Conservation (phyloP, 805 yeast species). For the Phaffomyces antillensis region DNA sequence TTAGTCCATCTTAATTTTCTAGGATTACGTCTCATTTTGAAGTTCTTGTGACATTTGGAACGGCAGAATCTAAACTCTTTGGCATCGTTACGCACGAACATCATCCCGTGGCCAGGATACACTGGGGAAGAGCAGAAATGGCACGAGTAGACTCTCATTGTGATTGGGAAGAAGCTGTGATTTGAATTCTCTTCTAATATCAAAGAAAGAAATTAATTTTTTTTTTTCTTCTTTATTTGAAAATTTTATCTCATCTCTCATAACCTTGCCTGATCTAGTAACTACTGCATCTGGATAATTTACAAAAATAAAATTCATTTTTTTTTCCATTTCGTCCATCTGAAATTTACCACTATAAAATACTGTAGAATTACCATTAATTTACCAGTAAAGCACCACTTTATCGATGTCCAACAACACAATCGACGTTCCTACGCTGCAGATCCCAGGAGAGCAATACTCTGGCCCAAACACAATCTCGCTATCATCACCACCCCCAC, state of each 20-base stretch:
- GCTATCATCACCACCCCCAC: slow-evolving; percentile 6
- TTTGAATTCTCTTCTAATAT: no score
- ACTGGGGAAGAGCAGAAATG: slow-evolving; percentile 98
- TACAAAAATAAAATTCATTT: neutral
- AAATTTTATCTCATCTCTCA: neutral
- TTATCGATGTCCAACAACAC: slow-evolving; percentile 9
- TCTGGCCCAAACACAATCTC: slow-evolving; percentile 22
- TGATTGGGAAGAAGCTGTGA: no score
- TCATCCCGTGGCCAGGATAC: slow-evolving; percentile 90
- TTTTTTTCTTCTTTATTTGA: neutral
- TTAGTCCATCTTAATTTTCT: slow-evolving; percentile 98
- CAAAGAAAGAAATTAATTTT: neutral
- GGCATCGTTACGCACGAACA: slow-evolving; percentile 97
- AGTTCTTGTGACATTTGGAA: slow-evolving; percentile 94
- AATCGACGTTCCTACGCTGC: slow-evolving; percentile 49
- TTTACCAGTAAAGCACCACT: no score
- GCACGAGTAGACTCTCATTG: slow-evolving; percentile 87
- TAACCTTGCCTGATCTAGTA: neutral
- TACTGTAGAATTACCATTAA: no score
- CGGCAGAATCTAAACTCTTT: slow-evolving; percentile 96
- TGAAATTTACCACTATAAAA: no score
- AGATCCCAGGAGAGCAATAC: slow-evolving; percentile 45
- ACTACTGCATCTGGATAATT: neutral
- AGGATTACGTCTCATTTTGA: slow-evolving; percentile 97
- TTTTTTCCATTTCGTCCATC: neutral